These are phyloP conservation scores for Pleurotus eryngii DNA, from an alignment of 768 basidiomycete genomes.

Conservation along the genomic window DNA sequence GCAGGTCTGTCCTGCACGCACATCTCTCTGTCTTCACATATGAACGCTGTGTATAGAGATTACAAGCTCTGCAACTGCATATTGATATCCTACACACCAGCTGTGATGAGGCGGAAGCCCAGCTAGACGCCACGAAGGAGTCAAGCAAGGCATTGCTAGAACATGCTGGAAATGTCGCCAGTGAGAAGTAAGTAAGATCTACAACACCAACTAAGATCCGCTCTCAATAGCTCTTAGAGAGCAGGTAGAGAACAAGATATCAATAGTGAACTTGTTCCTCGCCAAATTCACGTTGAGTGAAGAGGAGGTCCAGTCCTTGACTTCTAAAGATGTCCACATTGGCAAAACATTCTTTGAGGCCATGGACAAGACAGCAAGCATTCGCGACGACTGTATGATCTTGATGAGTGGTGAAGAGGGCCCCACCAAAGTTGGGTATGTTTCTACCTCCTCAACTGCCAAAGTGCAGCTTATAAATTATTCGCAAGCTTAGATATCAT, in stretches of 20 bases:
- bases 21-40: neutral
- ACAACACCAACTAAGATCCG: neutral
- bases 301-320: conserved; percentile 69
- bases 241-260: conserved; percentile 65
- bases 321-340: conserved; percentile 75
- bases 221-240: conserved; percentile 38
- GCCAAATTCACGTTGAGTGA: conserved; percentile 79
- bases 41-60: conserved; percentile 53
- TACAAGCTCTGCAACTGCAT: conserved; percentile 75
- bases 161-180: conserved; percentile 71
- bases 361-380: conserved; percentile 82
- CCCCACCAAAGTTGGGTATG: conserved; percentile 72
- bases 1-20: conserved; percentile 56
- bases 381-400: conserved; percentile 81
- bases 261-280: conserved; percentile 78
- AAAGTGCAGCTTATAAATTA: neutral
- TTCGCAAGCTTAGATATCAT: conserved; percentile 79
- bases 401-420: conserved; percentile 85
- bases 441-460: neutral
- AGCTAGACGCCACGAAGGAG: conserved; percentile 70
- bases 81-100: conserved; percentile 75
- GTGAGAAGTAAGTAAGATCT: conserved; percentile 55
- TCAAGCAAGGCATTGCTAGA: conserved; percentile 79
- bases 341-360: conserved; percentile 75
- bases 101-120: conserved; percentile 81